Conservation (phyloP, 305 asterid genomes). For the Solanum hybrid region DNA sequence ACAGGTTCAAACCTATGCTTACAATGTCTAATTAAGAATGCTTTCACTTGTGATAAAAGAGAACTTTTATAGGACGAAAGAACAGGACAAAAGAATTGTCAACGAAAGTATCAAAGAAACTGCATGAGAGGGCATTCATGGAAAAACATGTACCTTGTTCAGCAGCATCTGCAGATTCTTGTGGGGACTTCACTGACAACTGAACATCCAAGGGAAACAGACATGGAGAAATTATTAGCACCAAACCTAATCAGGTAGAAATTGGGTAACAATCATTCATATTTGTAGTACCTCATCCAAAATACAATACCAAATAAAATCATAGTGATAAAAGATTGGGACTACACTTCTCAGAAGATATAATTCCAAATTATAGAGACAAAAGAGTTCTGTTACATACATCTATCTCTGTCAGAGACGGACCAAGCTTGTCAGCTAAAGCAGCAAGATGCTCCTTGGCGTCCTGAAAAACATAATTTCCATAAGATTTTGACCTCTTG, state of each 20-base stretch:
- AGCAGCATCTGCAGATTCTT: constrained; percentile 53
- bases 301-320: background rate
- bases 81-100: background rate
- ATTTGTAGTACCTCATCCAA: background rate
- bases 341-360: background rate
- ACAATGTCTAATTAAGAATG: background rate
- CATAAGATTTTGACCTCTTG: background rate
- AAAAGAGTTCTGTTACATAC: constrained; percentile 39
- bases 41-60: background rate
- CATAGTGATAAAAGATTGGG: background rate
- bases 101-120: constrained; percentile 14
- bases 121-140: constrained; percentile 27
- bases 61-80: background rate
- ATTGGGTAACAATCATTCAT: background rate
- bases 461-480: constrained; percentile 48
- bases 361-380: background rate
- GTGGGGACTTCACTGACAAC: constrained; percentile 65
- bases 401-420: constrained; percentile 81
- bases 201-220: constrained; percentile 31
- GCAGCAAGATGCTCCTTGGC: constrained; percentile 99
- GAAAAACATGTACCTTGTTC: constrained; percentile 73
- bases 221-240: constrained; percentile 13
- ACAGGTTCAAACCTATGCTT: background rate
- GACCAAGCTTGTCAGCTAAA: constrained; percentile 92
- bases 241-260: background rate